phyloP scores from a whole-genome alignment of 257 asterid genomes.

The Scutellaria galericulata region DNA sequence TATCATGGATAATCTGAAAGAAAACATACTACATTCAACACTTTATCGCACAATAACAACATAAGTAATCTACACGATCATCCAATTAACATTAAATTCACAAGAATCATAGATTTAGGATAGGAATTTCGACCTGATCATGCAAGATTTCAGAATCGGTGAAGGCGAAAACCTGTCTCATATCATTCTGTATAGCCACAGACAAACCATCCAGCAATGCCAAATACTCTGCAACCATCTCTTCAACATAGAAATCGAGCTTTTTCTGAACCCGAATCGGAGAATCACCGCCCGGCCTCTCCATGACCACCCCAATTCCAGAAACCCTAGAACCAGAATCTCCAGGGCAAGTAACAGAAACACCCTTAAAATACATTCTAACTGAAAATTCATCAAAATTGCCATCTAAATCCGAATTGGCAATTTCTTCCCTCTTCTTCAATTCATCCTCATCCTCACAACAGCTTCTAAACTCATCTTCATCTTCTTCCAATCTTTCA shows the following conservation, averaged over 20 bases:
- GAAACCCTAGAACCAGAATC: slow-evolving; percentile 72
- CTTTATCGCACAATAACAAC: neutral
- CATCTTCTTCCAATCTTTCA: slow-evolving; percentile 64
- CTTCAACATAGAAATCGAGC: slow-evolving; percentile 86
- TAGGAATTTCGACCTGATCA: slow-evolving; percentile 68
- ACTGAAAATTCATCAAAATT: slow-evolving; percentile 57
- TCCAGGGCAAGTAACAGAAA: slow-evolving; percentile 67
- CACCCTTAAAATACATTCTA: slow-evolving; percentile 80
- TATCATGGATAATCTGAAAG: slow-evolving; percentile 60
- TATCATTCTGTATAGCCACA: slow-evolving; percentile 61
- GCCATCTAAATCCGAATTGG: slow-evolving; percentile 32
- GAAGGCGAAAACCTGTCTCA: slow-evolving; percentile 59
- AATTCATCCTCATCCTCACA: slow-evolving; percentile 72
- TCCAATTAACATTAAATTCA: neutral
- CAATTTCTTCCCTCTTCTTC: slow-evolving; percentile 45
- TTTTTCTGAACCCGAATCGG: slow-evolving; percentile 79
- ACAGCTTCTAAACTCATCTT: slow-evolving; percentile 94
- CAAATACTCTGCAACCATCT: slow-evolving; percentile 77
- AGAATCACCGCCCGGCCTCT: slow-evolving; percentile 43
- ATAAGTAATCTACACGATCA: neutral
- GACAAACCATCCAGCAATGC: slow-evolving; percentile 91
- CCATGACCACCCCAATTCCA: slow-evolving; percentile 93
- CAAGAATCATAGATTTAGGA: slow-evolving; percentile 14
- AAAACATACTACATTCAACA: slow-evolving; percentile 24
- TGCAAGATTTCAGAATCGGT: slow-evolving; percentile 70